Conservation (phyloP, 2,329 filamentous ascomycete species). For the Arachnopeziza araneosa region DNA sequence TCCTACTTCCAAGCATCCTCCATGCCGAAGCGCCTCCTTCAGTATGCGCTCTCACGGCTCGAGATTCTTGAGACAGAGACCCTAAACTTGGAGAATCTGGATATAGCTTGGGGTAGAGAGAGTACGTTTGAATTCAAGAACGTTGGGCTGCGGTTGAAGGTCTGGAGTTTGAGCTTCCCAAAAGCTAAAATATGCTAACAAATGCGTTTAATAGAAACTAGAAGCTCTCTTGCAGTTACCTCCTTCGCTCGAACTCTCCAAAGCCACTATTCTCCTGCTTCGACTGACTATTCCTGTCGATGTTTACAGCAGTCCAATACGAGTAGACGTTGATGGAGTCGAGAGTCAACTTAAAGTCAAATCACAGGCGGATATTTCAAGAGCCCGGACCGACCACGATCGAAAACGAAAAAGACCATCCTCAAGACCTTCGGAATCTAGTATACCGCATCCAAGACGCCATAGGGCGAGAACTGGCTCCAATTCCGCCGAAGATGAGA, state of each 20-base stretch:
- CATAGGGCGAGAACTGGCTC: conserved; percentile 3
- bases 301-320: conserved; percentile 78
- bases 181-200: conserved; percentile 13
- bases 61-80: conserved; percentile 85
- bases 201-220: conserved; percentile 58
- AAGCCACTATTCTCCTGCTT: conserved; percentile 69
- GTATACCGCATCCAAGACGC: background rate
- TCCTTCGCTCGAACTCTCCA: conserved; percentile 61
- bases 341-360: conserved; percentile 60
- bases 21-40: conserved; percentile 83
- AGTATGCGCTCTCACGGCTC: conserved; percentile 76
- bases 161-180: conserved; percentile 27
- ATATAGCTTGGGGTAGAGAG: conserved; percentile 74
- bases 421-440: background rate
- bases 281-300: conserved; percentile 83
- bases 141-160: conserved; percentile 75
- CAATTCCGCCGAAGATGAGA: conserved; percentile 16
- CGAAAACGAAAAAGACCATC: conserved; percentile 28
- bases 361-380: conserved; percentile 25
- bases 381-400: conserved; percentile 32
- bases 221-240: conserved; percentile 70
- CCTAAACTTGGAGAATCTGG: conserved; percentile 78
- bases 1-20: conserved; percentile 42
- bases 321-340: conserved; percentile 75
- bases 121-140: conserved; percentile 82